Base-by-base conservation (phyloP, 2,329 filamentous ascomycete species). In the Thelonectria rubi region DNA sequence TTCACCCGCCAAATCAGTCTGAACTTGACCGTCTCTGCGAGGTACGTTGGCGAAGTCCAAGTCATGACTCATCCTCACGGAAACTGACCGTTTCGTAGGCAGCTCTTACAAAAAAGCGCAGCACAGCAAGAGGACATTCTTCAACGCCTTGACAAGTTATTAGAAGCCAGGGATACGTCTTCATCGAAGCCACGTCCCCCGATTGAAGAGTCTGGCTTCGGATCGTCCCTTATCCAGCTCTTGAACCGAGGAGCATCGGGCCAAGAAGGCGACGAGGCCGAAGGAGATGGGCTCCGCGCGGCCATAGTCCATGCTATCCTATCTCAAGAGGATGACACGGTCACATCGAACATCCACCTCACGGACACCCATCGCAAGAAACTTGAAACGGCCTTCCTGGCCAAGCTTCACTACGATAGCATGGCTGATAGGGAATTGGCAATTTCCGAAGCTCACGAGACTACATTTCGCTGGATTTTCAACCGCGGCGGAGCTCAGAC, bases 401-500 rank as follows among this genome's bases (percentile, higher is more conserved):
- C 40, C n/a, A 15, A 17, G 11, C 40, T 43, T 17, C 18, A 12
- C 14, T 43, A 43, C n/a, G 2, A 17, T 3, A 17, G 5, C n/a
- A 43, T 43, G 40, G 40, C 3, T 8, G 40, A 43, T 4, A 17
- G 40, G n/a, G n/a, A 20, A 17, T 10, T 20, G 9, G n/a, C 18
- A 3, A 20, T 43, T 43, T 17, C 15, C 1, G n/a, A 17, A 20
- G 49, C 49, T 2, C 49, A 52, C 10, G 14, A 26, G 39, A 42
- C 40, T 7, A 52, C 49, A 17, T 52, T 52, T 15, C 49, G 14
- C 9, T 52, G 49, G 49, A 9, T 52, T 7, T 52, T 52, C 37
- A 21, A 42, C 3, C 12, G 40, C 20, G 3, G 5, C 5, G 14
- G 17, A 5, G 3, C 24, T 24, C 11, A 42, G 2, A n/a, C 5